A percentile compares a stretch with the other conserved stretches of the same genome.
phyloP scores from a whole-genome alignment of 2,329 filamentous ascomycete species.

The Chalara sp. region DNA sequence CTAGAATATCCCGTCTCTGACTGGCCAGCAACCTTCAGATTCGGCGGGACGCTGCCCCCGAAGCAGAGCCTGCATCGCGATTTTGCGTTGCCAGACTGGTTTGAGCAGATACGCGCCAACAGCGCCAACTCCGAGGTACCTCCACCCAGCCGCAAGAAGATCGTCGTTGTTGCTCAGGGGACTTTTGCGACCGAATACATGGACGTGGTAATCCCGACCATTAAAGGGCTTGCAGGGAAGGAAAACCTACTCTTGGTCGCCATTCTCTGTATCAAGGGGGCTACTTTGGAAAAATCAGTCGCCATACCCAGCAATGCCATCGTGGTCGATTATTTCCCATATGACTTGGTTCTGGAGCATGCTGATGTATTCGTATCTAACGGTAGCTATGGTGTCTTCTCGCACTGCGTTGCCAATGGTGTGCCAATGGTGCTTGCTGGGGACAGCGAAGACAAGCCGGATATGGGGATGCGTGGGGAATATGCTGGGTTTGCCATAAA shows the following conservation, averaged over 20 bases:
- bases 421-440: slow-evolving; percentile 30
- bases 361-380: slow-evolving; percentile 30
- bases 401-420: slow-evolving; percentile 27
- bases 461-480: slow-evolving; percentile 25
- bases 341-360: slow-evolving; percentile 29
- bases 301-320: slow-evolving; percentile 26
- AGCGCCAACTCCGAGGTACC: no score
- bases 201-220: slow-evolving; percentile 30
- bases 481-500: slow-evolving; percentile 31
- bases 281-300: slow-evolving; percentile 22
- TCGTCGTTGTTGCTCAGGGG: slow-evolving; percentile 32
- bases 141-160: no score
- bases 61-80: no score
- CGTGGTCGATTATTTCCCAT: slow-evolving; percentile 31
- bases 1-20: no score
- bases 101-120: no score
- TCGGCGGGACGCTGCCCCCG: no score
- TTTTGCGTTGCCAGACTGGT: no score
- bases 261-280: slow-evolving; percentile 22
- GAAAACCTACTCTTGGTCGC: slow-evolving; percentile 30
- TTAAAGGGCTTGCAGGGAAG: slow-evolving; percentile 27
- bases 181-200: slow-evolving; percentile 25
- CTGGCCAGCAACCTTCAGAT: no score
- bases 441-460: slow-evolving; percentile 29
- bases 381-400: slow-evolving; percentile 31